phyloP scores from a whole-genome alignment of 345 rosid genomes.

The Clausena lansium region DNA sequence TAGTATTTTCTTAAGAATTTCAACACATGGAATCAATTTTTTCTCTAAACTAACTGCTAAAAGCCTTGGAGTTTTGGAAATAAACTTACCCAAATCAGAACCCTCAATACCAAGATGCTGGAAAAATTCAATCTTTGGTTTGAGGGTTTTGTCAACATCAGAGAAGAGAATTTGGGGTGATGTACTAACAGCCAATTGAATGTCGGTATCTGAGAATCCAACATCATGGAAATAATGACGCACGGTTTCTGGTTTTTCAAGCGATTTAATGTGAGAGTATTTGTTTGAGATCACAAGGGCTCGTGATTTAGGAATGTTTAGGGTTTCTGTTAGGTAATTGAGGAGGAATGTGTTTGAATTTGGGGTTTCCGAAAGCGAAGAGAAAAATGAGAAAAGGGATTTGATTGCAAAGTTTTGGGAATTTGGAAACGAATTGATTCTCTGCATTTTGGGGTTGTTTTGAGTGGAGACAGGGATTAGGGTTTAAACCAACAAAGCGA shows the following conservation, averaged over 20 bases:
- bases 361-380: not conserved
- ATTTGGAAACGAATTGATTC: not conserved
- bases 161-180: conserved; percentile 28
- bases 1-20: conserved; percentile 23
- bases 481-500: no score
- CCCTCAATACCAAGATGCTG: conserved; percentile 33
- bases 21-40: conserved; percentile 28
- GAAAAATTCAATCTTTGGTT: conserved; percentile 33
- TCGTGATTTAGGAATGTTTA: conserved; percentile 11
- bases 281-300: conserved; percentile 13
- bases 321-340: conserved; percentile 7
- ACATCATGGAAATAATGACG: not conserved
- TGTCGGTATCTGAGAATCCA: conserved; percentile 26
- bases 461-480: not conserved
- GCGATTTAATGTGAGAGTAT: conserved; percentile 12
- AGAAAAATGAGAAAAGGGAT: conserved; percentile 20
- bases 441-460: not conserved
- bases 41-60: conserved; percentile 25
- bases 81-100: conserved; percentile 23
- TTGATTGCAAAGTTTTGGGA: not conserved
- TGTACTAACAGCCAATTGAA: conserved; percentile 7
- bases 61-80: conserved; percentile 17
- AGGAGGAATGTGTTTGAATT: not conserved
- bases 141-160: conserved; percentile 15
- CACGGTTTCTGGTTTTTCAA: conserved; percentile 19